A percentile compares a stretch with the other conserved stretches of the same genome.
These are phyloP conservation scores for Sonneratia caseolaris DNA, from an alignment of 345 rosid species.

Conservation along the genomic window DNA sequence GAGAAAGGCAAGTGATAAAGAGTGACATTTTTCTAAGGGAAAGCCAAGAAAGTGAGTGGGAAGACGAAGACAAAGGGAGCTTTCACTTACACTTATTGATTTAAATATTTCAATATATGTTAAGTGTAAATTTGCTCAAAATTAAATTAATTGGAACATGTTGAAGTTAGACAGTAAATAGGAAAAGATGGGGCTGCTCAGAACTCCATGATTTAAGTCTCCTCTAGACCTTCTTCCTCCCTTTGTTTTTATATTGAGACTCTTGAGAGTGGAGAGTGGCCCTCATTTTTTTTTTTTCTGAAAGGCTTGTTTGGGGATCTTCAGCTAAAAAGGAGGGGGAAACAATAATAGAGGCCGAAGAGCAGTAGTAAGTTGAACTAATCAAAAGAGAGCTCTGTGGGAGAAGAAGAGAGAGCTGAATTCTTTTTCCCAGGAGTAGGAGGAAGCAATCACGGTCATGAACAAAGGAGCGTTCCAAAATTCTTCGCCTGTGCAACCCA, in stretches of 20 bases:
- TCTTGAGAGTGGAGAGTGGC: slow-evolving; percentile 17
- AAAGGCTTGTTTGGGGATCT: slow-evolving; percentile 32
- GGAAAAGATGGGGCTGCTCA: slow-evolving; percentile 21
- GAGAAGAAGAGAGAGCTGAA: slow-evolving; percentile 7
- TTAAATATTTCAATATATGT: no score
- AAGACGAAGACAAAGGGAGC: no score
- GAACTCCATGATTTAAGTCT: slow-evolving; percentile 49
- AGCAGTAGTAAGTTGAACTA: slow-evolving; percentile 2
- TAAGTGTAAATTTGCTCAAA: no score
- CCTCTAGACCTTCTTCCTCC: slow-evolving; percentile 4
- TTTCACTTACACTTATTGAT: no score
- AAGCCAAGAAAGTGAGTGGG: no score
- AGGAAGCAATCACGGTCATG: slow-evolving; percentile 9
- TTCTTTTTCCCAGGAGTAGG: not conserved
- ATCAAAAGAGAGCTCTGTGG: slow-evolving; percentile 1
- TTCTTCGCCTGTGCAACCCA: slow-evolving; percentile 31
- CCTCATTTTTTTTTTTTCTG: slow-evolving; percentile 43
- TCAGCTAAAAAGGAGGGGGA: slow-evolving; percentile 6
- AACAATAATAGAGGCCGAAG: slow-evolving; percentile 13
- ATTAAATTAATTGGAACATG: no score
- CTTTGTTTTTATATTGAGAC: slow-evolving; percentile 23
- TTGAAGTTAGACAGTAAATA: slow-evolving; percentile 23
- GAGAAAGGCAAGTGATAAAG: slow-evolving; percentile 39
- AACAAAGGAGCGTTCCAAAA: slow-evolving; percentile 28
- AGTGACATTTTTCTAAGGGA: not conserved